These are phyloP conservation scores for Dendrobium catenatum DNA, from an alignment of 106 monocot species.

Conservation along the genomic window DNA sequence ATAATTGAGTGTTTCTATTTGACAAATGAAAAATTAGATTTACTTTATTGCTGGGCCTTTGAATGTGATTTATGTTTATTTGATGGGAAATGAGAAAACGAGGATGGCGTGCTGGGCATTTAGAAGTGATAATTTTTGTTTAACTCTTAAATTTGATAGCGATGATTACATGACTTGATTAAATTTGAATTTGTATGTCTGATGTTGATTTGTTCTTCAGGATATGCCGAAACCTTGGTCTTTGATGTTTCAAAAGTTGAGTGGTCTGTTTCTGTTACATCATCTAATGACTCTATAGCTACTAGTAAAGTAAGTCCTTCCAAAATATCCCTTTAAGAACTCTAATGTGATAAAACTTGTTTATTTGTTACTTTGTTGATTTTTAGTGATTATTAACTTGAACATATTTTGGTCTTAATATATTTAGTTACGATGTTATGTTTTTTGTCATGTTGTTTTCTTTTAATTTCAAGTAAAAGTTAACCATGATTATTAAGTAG, in stretches of 20 bases:
- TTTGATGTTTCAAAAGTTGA: constrained; percentile 75
- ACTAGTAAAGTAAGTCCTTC: constrained; percentile 53
- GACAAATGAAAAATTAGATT: background rate
- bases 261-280: constrained; percentile 57
- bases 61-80: background rate
- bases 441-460: background rate
- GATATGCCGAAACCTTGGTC: constrained; percentile 70
- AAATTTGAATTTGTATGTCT: background rate
- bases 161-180: background rate
- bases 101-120: background rate
- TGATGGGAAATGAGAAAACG: background rate
- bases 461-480: too few species aligned
- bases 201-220: constrained; percentile 29
- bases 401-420: background rate
- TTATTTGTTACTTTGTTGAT: constrained; percentile 3
- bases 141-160: too few species aligned
- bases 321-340: background rate
- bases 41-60: background rate
- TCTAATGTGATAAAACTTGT: background rate
- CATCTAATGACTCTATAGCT: constrained; percentile 59
- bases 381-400: background rate
- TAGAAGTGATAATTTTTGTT: background rate
- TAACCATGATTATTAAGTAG: too few species aligned
- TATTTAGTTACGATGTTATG: background rate
- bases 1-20: background rate